Evolutionary conservation across 768 basidiomycete species (phyloP).

Genomic region (Trametes sanguinea): DNA sequence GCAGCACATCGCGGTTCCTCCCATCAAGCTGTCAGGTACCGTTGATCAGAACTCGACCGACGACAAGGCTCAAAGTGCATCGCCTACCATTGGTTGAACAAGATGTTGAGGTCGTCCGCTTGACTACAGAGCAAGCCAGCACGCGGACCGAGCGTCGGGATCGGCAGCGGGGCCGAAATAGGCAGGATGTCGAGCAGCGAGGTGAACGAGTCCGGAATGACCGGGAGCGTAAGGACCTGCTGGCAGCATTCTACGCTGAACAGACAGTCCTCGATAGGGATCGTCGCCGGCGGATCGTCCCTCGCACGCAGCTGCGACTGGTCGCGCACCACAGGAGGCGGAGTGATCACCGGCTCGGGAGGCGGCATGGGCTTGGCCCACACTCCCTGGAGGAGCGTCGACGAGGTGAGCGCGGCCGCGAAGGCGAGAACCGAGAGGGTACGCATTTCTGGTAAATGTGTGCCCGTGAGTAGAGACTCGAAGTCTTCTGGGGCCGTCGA

Average conservation of each 20-base stretch:
- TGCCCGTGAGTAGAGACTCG: background rate
- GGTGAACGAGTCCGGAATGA: conserved; percentile 6
- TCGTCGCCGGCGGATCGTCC: conserved; percentile 1
- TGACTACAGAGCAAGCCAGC: conserved; percentile 9
- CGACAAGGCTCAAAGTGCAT: background rate
- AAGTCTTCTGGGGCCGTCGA: background rate
- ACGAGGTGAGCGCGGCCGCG: background rate
- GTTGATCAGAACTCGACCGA: background rate
- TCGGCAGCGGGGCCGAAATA: conserved; percentile 9
- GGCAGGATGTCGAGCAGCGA: background rate
- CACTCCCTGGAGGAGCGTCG: background rate
- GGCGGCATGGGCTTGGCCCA: background rate
- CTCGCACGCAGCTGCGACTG: background rate
- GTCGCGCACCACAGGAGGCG: background rate
- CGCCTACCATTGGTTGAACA: conserved; percentile 14
- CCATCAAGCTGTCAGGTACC: background rate
- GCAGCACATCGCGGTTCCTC: conserved; percentile 19
- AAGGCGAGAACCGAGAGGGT: background rate
- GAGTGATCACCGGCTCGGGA: conserved; percentile 5
- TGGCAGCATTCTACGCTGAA: conserved; percentile 13
- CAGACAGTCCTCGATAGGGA: conserved; percentile 1
- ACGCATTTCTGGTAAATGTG: background rate
- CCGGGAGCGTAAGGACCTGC: conserved; percentile 2
- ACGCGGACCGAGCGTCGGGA: conserved; percentile 17
- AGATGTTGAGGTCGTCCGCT: background rate